Conservation (phyloP, 2,329 filamentous ascomycete genomes). For the Leptosphaerulina australis region DNA sequence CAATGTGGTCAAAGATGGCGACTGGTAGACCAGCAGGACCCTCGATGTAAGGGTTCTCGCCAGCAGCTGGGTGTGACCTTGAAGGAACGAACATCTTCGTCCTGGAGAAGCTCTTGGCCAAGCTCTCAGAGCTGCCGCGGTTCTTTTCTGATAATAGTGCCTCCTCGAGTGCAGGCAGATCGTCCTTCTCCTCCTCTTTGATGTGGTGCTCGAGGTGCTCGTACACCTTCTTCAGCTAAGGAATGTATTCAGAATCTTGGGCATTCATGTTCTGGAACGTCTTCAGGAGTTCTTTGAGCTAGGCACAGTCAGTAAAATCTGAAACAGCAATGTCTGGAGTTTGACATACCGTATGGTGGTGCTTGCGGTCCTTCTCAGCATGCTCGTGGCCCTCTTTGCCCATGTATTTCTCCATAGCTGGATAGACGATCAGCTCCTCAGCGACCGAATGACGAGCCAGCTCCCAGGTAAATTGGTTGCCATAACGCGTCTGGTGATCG, state of each 20-base stretch:
- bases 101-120: constrained; percentile 39
- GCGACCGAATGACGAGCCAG: constrained; percentile 59
- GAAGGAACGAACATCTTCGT: constrained; percentile 44
- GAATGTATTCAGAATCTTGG: constrained; percentile 29
- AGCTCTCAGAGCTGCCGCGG: constrained; percentile 29
- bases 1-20: constrained; percentile 63
- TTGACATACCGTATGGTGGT: constrained; percentile 41
- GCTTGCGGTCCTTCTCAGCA: constrained; percentile 41
- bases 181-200: constrained; percentile 39
- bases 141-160: constrained; percentile 20
- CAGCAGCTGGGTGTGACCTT: constrained; percentile 43
- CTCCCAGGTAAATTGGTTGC: constrained; percentile 61
- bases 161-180: constrained; percentile 40
- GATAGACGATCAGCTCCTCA: constrained; percentile 55
- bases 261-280: constrained; percentile 39
- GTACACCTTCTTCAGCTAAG: constrained; percentile 35
- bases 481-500: constrained; percentile 53
- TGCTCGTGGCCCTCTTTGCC: constrained; percentile 38
- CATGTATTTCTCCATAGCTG: constrained; percentile 47
- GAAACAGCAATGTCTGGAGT: too few species aligned
- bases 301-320: not conserved
- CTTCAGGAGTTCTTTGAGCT: constrained; percentile 43
- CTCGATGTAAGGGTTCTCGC: constrained; percentile 62
- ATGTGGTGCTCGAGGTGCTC: constrained; percentile 35
- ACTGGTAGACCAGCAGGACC: constrained; percentile 60